Evolutionary conservation across 441 rosid genomes (phyloP), one percentile per base, ranked within the genome.

Genomic region (Eruca vesicaria): DNA sequence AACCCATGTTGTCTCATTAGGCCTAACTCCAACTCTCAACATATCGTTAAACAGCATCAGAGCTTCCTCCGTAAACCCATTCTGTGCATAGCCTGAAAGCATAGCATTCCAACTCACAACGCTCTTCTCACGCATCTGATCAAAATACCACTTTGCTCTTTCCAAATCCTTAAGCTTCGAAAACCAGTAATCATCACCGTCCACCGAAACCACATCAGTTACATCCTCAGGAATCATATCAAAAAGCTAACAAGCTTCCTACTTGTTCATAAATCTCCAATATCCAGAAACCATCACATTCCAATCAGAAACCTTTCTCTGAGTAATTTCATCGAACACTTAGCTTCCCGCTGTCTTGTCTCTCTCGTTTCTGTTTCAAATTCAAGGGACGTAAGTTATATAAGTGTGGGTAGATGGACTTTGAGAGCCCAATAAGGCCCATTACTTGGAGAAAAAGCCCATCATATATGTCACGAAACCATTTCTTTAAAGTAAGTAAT

Each of bases 71-170:
- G 70, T 61, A 50, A 72, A 66, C 7, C 81, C 82, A 52, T 76
- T 78, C 20, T 80, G 81, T 4, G 79, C 79, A 71, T 78, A 81
- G 18, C 86, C 84, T 14, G 86, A 75, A 75, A 84, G 77, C 87
- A 82, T 82, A 18, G 85, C 82, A 21, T 86, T 86, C 84, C 86
- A 84, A 31, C 79, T 76, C n/a, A 84, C 84, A 65, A 80, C 78
- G 31, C 70, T 78, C 64, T 62, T 73, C 52, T 73, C 59, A 0
- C 75, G 83, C 80, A 79, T 81, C 43, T 9, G 21, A 76, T 84
- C 83, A 70, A 84, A 82, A 74, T 19, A 80, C 65, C 41, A 66
- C 71, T 84, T 71, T 0, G 83, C 83, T n/a, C 26, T 71, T 21
- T 59, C 62, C 83, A 82, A 71, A 64, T 82, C 80, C 70, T 81